These are phyloP conservation scores for Gaultheria prostrata DNA, from an alignment of 148 eudicot species.

Conservation along the genomic window DNA sequence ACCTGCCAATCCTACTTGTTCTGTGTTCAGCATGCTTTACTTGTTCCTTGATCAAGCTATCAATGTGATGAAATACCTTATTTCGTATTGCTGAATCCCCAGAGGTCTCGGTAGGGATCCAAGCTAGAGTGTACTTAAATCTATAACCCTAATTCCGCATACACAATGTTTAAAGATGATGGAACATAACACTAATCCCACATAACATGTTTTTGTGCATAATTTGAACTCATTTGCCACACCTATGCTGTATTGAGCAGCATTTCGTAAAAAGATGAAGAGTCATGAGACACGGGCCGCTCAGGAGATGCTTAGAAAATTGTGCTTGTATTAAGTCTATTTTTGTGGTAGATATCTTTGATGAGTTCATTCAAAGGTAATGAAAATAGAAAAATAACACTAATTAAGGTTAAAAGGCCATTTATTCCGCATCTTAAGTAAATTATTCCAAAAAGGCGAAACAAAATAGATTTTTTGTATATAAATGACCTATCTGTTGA, in stretches of 20 bases:
- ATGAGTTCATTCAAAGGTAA: neutral
- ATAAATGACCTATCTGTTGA: neutral
- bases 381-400: neutral
- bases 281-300: neutral
- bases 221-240: neutral
- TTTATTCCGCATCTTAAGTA: neutral
- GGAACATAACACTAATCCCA: neutral
- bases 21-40: neutral
- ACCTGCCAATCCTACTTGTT: neutral
- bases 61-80: neutral
- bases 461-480: neutral
- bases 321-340: neutral
- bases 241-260: neutral
- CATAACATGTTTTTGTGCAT: neutral
- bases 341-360: neutral
- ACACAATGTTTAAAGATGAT: neutral
- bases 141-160: neutral
- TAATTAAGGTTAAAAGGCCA: neutral
- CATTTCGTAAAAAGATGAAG: neutral
- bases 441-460: neutral
- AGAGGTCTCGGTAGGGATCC: neutral
- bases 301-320: neutral
- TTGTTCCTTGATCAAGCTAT: neutral
- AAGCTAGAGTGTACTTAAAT: neutral
- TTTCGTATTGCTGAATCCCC: neutral